phyloP scores from a whole-genome alignment of 345 rosid species.

The Pugionium dolabratum region DNA sequence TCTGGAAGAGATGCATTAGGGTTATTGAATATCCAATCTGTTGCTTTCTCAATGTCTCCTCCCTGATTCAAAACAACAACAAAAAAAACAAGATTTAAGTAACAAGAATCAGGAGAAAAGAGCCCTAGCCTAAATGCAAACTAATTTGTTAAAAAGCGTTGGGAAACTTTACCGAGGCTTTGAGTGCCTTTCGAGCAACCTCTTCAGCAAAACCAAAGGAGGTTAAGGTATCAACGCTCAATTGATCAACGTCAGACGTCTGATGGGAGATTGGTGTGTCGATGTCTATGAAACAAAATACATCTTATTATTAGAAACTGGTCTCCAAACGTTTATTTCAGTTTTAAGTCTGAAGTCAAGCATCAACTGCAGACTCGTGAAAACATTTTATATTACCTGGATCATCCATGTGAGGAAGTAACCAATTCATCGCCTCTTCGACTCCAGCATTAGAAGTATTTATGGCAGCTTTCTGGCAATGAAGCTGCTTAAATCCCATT shows the following conservation, averaged over 20 bases:
- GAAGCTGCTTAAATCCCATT: conserved; percentile 88
- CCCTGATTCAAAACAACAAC: conserved; percentile 44
- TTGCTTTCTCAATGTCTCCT: conserved; percentile 91
- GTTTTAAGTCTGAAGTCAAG: conserved; percentile 6
- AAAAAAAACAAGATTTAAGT: neutral
- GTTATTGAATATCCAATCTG: conserved; percentile 98
- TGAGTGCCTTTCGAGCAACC: conserved; percentile 78
- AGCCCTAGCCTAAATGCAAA: neutral
- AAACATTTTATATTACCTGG: conserved; percentile 56
- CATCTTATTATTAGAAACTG: conserved; percentile 12
- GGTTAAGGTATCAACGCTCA: conserved; percentile 72
- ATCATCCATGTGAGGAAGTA: conserved; percentile 91
- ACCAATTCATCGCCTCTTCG: conserved; percentile 99
- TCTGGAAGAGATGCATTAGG: conserved; percentile 73
- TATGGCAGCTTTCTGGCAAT: conserved; percentile 93
- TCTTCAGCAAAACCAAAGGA: conserved; percentile 93
- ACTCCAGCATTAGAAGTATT: conserved; percentile 80
- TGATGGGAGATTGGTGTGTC: conserved; percentile 64
- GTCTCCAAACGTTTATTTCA: neutral
- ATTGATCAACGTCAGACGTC: conserved; percentile 54
- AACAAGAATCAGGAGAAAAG: neutral
- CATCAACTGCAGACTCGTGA: neutral
- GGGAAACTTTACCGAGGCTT: conserved; percentile 61
- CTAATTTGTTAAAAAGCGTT: neutral
- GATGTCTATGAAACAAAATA: conserved; percentile 55